phyloP scores from a whole-genome alignment of 1,284 basidiomycete species.

The Lignosus rhinocerotis region DNA sequence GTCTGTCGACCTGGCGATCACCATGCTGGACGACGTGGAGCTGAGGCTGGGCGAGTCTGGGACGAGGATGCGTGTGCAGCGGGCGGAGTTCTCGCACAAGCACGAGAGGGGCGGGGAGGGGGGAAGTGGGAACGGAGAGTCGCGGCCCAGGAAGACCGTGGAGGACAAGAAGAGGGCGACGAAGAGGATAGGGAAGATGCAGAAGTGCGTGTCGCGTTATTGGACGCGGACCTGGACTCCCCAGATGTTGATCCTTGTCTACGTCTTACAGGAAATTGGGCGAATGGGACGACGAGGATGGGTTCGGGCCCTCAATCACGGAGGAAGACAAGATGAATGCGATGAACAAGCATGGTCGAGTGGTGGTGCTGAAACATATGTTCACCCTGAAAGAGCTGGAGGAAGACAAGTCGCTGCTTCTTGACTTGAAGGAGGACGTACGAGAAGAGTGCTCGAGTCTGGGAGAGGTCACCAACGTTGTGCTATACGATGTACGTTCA shows the following conservation, averaged over 20 bases:
- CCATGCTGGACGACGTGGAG: conserved; percentile 90
- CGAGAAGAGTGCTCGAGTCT: conserved; percentile 89
- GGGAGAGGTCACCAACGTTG: conserved; percentile 95
- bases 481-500: conserved; percentile 89
- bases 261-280: conserved; percentile 62
- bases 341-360: conserved; percentile 63
- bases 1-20: conserved; percentile 85
- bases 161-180: conserved; percentile 83
- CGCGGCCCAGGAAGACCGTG: conserved; percentile 60
- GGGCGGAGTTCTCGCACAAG: conserved; percentile 85
- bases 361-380: conserved; percentile 95
- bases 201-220: conserved; percentile 62
- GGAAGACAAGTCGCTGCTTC: conserved; percentile 82
- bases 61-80: conserved; percentile 79
- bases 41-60: conserved; percentile 78
- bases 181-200: conserved; percentile 84
- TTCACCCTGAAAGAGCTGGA: conserved; percentile 88
- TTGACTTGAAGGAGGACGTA: conserved; percentile 96
- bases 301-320: conserved; percentile 70
- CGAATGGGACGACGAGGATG: conserved; percentile 87
- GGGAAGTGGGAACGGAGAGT: conserved; percentile 27
- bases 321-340: conserved; percentile 49
- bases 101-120: conserved; percentile 28
- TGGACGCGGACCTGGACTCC: too few relatives aligned
- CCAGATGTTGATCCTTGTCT: too few relatives aligned